These are phyloP conservation scores for Harringtonia lauricola DNA, from an alignment of 2,329 filamentous ascomycete genomes.

Conservation along the genomic window DNA sequence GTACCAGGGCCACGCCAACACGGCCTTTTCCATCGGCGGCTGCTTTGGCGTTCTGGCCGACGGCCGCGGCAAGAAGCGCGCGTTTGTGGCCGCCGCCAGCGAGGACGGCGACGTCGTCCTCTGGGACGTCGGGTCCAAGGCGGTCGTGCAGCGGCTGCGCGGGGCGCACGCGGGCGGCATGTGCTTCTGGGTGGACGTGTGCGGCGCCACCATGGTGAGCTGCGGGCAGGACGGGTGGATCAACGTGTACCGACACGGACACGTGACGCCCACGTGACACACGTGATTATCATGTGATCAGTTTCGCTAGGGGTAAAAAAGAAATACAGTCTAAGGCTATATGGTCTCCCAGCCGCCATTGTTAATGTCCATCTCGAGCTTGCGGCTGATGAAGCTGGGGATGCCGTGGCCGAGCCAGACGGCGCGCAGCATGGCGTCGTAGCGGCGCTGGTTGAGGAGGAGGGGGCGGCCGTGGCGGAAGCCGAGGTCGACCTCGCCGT, in stretches of 20 bases:
- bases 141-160: constrained; percentile 57
- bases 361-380: constrained; percentile 90
- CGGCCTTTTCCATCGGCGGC: constrained; percentile 72
- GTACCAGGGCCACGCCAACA: constrained; percentile 85
- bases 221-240: constrained; percentile 44
- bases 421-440: constrained; percentile 76
- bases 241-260: constrained; percentile 31
- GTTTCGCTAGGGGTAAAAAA: too few species aligned
- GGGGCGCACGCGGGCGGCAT: constrained; percentile 43
- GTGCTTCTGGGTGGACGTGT: constrained; percentile 55
- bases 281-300: too few species aligned
- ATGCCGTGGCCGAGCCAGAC: constrained; percentile 82
- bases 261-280: background rate
- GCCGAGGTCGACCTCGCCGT: constrained; percentile 91
- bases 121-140: constrained; percentile 86
- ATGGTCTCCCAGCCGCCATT: constrained; percentile 96
- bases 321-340: constrained; percentile 14
- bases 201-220: constrained; percentile 44
- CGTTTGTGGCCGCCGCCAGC: constrained; percentile 70
- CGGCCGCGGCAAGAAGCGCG: background rate
- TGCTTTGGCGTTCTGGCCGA: constrained; percentile 55
- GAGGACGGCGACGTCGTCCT: constrained; percentile 78
- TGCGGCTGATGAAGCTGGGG: constrained; percentile 79
- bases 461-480: constrained; percentile 79
- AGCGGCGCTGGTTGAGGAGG: constrained; percentile 86